Conservation (phyloP, 345 rosid genomes). For the Bruguiera parviflora region DNA sequence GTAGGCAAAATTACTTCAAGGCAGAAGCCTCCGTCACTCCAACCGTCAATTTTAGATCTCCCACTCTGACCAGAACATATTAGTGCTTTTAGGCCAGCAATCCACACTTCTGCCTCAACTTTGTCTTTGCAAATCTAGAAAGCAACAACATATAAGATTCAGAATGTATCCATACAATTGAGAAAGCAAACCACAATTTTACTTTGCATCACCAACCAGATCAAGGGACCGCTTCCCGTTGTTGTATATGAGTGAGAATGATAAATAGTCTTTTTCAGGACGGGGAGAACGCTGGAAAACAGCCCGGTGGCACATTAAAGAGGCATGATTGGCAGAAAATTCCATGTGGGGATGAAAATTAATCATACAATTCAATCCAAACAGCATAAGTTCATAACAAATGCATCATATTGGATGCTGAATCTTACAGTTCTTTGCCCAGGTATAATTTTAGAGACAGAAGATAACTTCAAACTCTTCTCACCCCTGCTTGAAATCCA, state of each 20-base stretch:
- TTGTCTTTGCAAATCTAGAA: slow-evolving; percentile 92
- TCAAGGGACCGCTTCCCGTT: slow-evolving; percentile 88
- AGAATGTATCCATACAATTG: slow-evolving; percentile 14
- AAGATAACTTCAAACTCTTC: slow-evolving; percentile 77
- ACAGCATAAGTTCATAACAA: neutral
- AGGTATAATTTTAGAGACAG: slow-evolving; percentile 79
- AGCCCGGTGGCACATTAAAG: slow-evolving; percentile 48
- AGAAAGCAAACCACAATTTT: neutral
- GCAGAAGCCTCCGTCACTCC: slow-evolving; percentile 89
- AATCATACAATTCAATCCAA: neutral
- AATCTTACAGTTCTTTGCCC: slow-evolving; percentile 94
- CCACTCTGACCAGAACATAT: slow-evolving; percentile 81
- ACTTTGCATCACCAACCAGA: slow-evolving; percentile 63
- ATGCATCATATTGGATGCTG: slow-evolving; percentile 2
- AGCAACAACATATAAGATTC: slow-evolving; percentile 16
- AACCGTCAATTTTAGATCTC: slow-evolving; percentile 92
- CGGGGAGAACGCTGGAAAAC: slow-evolving; percentile 78
- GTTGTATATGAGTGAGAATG: slow-evolving; percentile 85
- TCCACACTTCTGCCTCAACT: slow-evolving; percentile 96
- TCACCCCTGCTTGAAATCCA: slow-evolving; percentile 91
- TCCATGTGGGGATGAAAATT: slow-evolving; percentile 1
- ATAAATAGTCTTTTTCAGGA: slow-evolving; percentile 87
- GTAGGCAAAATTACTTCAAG: slow-evolving; percentile 57
- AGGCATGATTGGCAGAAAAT: slow-evolving; percentile 13
- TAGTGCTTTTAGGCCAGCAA: slow-evolving; percentile 73